Base-by-base conservation (phyloP, 2,329 filamentous ascomycete genomes). In the Trichoderma sp. region DNA sequence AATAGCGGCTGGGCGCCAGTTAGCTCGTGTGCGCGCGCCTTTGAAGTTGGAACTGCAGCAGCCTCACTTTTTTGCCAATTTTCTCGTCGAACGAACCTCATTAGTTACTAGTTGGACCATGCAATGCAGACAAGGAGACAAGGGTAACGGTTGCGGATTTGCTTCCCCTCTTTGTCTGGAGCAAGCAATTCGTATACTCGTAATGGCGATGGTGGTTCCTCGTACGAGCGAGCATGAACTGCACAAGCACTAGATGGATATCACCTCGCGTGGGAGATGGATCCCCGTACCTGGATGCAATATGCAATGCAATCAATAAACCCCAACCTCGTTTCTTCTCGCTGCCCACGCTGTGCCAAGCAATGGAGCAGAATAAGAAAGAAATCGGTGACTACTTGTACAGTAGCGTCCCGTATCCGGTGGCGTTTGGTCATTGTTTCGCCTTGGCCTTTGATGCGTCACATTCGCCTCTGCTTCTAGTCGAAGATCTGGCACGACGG, bases 401-500 rank as follows among this genome's bases (percentile, higher is more conserved):
- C n/a, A 12, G 28, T 59, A 59, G 30, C 17, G 57, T 34, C 17
- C 30, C 11, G 30, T 58, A 32, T 58, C 15, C 17, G 43, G 62
- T 53, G 62, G 62, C 62, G 43, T 65, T 32, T 65, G 47, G 20
- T 39, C 20, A 20, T 57, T 36, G 47, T 47, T 9, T 23, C 11
- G 15, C 28, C 36, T 68, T 55, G 67, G 13, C 55, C 55, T n/a
- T 30, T 36, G 58, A 20, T 55, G 43, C 57, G 32, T 59, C 57
- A 17, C 26, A 53, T 53, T 53, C 47, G 47, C 47, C 47, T 53
- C 47, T 53, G 47, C 47, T 53, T 53, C 47, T 53, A 20, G 43
- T 15, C 55, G n/a, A 17, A 53, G 67, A 69, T 69, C 67, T 62
- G 43, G 53, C 53, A 66, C 62, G 20, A 71, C 62, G 62, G 65